Evolutionary conservation across 805 yeast genomes (phyloP).

Genomic region (Maudiozyma saulgeensis): DNA sequence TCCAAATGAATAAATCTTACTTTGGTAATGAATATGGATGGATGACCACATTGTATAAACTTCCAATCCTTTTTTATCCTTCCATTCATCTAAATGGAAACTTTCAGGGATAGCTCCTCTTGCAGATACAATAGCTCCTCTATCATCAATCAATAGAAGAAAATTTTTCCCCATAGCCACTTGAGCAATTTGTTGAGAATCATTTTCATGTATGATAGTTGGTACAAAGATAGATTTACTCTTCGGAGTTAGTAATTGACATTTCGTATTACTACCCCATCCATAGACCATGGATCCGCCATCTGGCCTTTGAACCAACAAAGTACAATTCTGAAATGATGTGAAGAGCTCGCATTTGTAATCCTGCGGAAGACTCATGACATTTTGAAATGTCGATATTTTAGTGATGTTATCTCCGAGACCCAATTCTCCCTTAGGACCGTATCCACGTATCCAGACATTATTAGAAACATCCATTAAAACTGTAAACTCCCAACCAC

Average conservation of each 20-base stretch:
- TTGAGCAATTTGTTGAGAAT: slow-evolving; percentile 6
- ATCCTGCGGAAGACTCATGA: slow-evolving; percentile 7
- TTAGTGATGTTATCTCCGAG: slow-evolving; percentile 24
- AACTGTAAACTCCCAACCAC: slow-evolving; percentile 76
- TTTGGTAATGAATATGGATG: slow-evolving; percentile 37
- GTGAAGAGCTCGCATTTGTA: slow-evolving; percentile 12
- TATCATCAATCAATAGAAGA: slow-evolving; percentile 10
- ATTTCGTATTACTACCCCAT: slow-evolving; percentile 44
- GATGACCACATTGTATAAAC: slow-evolving; percentile 66
- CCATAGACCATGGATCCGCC: slow-evolving; percentile 29
- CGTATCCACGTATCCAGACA: slow-evolving; percentile 51
- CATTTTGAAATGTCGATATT: slow-evolving; percentile 1
- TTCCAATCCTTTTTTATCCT: background rate
- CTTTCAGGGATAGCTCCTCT: slow-evolving; percentile 15
- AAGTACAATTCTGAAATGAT: slow-evolving; percentile 41
- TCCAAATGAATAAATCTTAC: slow-evolving; percentile 45
- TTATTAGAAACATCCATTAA: slow-evolving; percentile 34
- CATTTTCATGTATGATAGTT: slow-evolving; percentile 7
- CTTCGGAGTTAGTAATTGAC: slow-evolving; percentile 33
- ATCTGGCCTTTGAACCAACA: slow-evolving; percentile 51
- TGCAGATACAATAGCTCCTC: slow-evolving; percentile 8
- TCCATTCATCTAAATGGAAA: slow-evolving; percentile 11
- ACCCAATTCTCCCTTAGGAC: slow-evolving; percentile 71
- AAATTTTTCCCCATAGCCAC: slow-evolving; percentile 26
- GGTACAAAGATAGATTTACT: slow-evolving; percentile 13